These are phyloP conservation scores for Phlyctochytrium arcticum DNA, from an alignment of 192 early-diverging fungal species.

Conservation along the genomic window DNA sequence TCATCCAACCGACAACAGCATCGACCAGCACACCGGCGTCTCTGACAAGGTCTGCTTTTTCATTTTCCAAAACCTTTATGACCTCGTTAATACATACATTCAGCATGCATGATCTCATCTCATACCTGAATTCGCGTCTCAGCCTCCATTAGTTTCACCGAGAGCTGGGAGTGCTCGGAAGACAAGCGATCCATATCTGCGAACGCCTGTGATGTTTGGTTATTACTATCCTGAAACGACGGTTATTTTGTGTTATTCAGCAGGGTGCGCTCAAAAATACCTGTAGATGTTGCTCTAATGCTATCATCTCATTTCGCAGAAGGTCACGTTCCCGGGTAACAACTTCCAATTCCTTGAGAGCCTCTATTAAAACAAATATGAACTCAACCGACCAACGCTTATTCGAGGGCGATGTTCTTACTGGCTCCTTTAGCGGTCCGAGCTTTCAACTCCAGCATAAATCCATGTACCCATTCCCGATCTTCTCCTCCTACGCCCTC, in stretches of 20 bases:
- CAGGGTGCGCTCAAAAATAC: too few relatives aligned
- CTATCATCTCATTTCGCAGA: not conserved
- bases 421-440: conserved; percentile 40
- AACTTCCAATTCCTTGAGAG: conserved; percentile 26
- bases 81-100: too few relatives aligned
- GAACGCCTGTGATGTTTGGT: too few relatives aligned
- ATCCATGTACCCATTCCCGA: conserved; percentile 30
- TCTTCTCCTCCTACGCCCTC: conserved; percentile 19
- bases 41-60: not conserved
- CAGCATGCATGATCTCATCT: too few relatives aligned
- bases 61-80: not conserved
- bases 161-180: too few relatives aligned
- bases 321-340: not conserved
- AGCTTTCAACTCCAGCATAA: conserved; percentile 40
- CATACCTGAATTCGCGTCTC: too few relatives aligned
- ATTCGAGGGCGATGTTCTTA: conserved; percentile 2
- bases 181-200: too few relatives aligned
- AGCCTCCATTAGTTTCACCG: too few relatives aligned
- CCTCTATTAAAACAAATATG: conserved; percentile 18
- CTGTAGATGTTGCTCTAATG: conserved; percentile 17
- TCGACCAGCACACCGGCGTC: not conserved
- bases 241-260: too few relatives aligned
- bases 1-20: conserved; percentile 1
- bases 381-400: not conserved
- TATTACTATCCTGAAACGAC: too few relatives aligned